Evolutionary conservation across 352 stramenopile genomes (phyloP).

Genomic region (Phytophthora foliorum): DNA sequence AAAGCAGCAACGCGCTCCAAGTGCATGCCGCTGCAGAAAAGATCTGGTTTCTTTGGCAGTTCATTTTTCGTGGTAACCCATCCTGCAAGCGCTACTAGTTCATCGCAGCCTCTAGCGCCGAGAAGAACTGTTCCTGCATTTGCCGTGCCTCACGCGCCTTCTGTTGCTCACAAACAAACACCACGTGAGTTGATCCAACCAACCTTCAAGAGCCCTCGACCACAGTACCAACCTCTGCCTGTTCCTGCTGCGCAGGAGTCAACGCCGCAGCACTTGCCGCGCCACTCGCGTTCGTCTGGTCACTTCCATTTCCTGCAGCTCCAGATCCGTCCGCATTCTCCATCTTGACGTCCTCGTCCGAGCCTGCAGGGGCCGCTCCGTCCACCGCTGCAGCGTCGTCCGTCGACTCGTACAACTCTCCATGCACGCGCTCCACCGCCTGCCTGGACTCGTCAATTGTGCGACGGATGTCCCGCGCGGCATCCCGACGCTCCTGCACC

Average conservation of each 20-base stretch:
- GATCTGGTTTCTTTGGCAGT: neutral
- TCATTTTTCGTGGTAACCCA: neutral
- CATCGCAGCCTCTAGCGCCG: conserved; percentile 59
- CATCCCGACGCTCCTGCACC: conserved; percentile 80
- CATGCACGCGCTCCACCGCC: conserved; percentile 69
- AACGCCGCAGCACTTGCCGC: conserved; percentile 16
- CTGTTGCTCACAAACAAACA: conserved; percentile 37
- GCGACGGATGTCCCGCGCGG: conserved; percentile 75
- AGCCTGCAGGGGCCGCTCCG: conserved; percentile 14
- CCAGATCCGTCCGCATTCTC: conserved; percentile 44
- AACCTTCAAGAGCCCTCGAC: neutral
- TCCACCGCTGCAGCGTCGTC: conserved; percentile 50
- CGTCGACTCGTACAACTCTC: conserved; percentile 60
- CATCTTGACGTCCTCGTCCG: conserved; percentile 63
- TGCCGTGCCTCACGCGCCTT: conserved; percentile 55
- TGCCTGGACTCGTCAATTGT: conserved; percentile 76
- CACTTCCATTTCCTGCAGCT: conserved; percentile 15
- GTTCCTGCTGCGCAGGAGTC: conserved; percentile 44
- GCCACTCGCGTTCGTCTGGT: conserved; percentile 13
- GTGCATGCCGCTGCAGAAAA: neutral
- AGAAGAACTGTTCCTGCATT: conserved; percentile 78
- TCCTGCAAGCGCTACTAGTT: conserved; percentile 20
- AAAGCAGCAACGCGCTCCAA: neutral
- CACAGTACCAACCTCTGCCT: conserved; percentile 42
- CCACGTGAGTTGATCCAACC: conserved; percentile 3